Conservation (phyloP, 1,284 basidiomycete species). For the Malassezia restricta region DNA sequence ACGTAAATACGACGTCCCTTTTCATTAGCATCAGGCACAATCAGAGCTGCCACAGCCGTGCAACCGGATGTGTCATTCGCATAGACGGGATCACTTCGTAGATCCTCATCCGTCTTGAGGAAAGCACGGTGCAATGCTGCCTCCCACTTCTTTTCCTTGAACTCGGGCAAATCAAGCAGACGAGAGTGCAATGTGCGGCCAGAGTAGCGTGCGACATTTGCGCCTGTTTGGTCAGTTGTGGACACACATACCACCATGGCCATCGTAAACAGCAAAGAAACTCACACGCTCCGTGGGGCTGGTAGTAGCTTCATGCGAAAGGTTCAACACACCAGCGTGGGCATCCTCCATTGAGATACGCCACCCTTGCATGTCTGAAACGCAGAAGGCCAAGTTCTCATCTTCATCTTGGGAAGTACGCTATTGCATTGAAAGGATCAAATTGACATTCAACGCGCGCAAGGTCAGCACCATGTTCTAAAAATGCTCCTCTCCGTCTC, state of each 20-base stretch:
- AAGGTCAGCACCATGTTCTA: neutral
- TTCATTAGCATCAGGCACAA: conserved; percentile 19
- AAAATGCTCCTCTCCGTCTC: neutral
- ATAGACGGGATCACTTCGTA: conserved; percentile 72
- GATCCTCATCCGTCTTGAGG: conserved; percentile 84
- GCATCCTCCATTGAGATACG: conserved; percentile 98
- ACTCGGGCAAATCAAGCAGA: conserved; percentile 62
- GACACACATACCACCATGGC: conserved; percentile 72
- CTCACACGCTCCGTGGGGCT: conserved; percentile 32
- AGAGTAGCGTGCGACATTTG: conserved; percentile 76
- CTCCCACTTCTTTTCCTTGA: conserved; percentile 60
- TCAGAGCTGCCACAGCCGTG: conserved; percentile 72
- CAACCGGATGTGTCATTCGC: conserved; percentile 87
- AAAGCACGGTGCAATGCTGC: conserved; percentile 77
- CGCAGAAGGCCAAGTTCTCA: conserved; percentile 64
- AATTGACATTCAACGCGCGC: neutral
- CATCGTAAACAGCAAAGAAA: conserved; percentile 96
- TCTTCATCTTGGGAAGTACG: conserved; percentile 66
- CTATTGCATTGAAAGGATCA: conserved; percentile 47
- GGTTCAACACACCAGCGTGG: conserved; percentile 63
- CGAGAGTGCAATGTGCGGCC: conserved; percentile 78
- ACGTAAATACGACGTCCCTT: conserved; percentile 28
- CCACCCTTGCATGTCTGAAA: conserved; percentile 99
- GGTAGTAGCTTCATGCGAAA: conserved; percentile 21
- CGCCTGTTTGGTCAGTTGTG: conserved; percentile 52